Percentiles rank a stretch among this genome's conserved stretches.
Conservation (phyloP, 2,329 filamentous ascomycete genomes). For the Helicocarpus griseus region DNA sequence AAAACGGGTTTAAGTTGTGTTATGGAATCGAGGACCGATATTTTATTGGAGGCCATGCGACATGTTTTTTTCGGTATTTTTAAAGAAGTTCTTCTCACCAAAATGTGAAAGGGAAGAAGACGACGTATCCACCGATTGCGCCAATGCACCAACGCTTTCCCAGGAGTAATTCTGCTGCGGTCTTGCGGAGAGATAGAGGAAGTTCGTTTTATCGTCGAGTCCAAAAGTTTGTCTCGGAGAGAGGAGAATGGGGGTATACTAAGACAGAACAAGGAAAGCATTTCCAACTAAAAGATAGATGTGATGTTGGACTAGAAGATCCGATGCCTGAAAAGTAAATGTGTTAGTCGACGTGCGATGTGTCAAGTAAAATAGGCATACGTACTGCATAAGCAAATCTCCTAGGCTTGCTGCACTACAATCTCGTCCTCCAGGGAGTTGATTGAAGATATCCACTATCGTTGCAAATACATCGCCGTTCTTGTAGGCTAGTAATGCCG, state of each 20-base stretch:
- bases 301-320: constrained; percentile 17
- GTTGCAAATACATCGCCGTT: constrained; percentile 86
- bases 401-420: constrained; percentile 47
- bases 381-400: constrained; percentile 46
- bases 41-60: too few species aligned
- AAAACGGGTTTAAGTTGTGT: too few species aligned
- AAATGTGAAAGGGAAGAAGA: too few species aligned
- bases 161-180: not conserved
- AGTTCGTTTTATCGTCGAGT: not conserved
- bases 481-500: constrained; percentile 79
- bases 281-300: not conserved
- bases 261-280: not conserved
- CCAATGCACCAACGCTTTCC: constrained; percentile 1
- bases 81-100: too few species aligned
- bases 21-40: too few species aligned
- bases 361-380: constrained; percentile 11
- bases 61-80: not conserved
- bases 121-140: not conserved
- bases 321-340: constrained; percentile 17
- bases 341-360: constrained; percentile 7
- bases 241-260: constrained; percentile 1
- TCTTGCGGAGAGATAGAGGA: not conserved
- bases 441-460: constrained; percentile 74
- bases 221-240: not conserved
- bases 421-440: constrained; percentile 58